Conservation (phyloP, 2,329 filamentous ascomycete species). For the Sporothrix brunneoviolacea region DNA sequence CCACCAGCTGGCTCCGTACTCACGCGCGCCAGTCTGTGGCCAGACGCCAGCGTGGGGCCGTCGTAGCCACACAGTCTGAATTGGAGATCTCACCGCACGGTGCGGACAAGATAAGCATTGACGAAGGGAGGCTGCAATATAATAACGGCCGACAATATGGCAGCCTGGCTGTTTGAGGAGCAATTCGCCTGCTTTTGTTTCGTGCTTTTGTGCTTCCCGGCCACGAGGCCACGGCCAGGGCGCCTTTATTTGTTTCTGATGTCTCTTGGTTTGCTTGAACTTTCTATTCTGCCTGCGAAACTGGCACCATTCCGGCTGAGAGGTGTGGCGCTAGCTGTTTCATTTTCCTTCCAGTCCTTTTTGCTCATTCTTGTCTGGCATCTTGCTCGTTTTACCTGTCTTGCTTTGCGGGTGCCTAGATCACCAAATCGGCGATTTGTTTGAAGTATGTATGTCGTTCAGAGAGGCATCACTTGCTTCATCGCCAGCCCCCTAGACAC, state of each 20-base stretch:
- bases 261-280: background rate
- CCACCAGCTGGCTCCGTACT: background rate
- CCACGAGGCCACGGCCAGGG: background rate
- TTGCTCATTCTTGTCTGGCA: background rate
- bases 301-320: conserved; percentile 8
- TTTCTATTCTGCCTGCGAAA: conserved; percentile 7
- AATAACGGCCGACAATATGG: too few species aligned
- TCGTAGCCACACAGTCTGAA: conserved; percentile 3
- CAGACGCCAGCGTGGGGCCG: conserved; percentile 1
- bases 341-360: background rate
- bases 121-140: too few species aligned
- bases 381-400: background rate
- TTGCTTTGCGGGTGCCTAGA: background rate
- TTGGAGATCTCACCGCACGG: background rate
- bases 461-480: too few species aligned
- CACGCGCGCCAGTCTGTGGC: conserved; percentile 7
- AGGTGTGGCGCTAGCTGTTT: conserved; percentile 8
- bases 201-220: too few species aligned
- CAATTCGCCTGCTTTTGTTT: too few species aligned
- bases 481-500: conserved; percentile 2
- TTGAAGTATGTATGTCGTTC: too few species aligned
- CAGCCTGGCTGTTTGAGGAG: too few species aligned
- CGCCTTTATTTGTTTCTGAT: background rate
- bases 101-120: background rate
- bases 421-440: too few species aligned